Conservation (phyloP, 1,139 yeast species). For the Saccharomyces uvarum region DNA sequence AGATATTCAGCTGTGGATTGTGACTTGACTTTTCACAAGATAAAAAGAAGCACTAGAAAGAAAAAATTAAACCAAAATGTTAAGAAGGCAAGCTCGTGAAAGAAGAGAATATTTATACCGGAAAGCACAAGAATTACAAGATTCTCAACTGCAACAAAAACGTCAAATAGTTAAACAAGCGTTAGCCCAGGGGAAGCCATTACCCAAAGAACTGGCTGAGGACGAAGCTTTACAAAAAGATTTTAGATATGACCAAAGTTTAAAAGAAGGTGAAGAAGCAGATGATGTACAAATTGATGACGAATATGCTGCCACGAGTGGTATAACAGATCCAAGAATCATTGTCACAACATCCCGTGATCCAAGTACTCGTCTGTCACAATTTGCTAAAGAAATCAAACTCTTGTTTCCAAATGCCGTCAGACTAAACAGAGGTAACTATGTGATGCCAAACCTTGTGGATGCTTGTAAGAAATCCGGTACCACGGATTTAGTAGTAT, state of each 20-base stretch:
- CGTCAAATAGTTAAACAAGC: constrained; percentile 83
- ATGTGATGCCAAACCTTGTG: constrained; percentile 76
- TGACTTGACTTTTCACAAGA: not conserved
- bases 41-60: not conserved
- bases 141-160: constrained; percentile 75
- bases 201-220: constrained; percentile 84
- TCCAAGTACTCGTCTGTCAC: constrained; percentile 76
- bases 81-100: constrained; percentile 90
- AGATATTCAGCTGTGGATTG: not conserved
- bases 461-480: constrained; percentile 71
- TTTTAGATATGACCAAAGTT: constrained; percentile 58
- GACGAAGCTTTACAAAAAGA: constrained; percentile 75
- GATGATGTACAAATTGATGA: constrained; percentile 68
- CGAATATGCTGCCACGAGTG: constrained; percentile 82
- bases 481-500: constrained; percentile 72
- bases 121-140: constrained; percentile 84
- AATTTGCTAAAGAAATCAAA: constrained; percentile 87
- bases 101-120: constrained; percentile 87
- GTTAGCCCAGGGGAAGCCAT: constrained; percentile 81
- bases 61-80: constrained; percentile 35
- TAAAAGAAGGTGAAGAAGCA: constrained; percentile 38
- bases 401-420: constrained; percentile 84
- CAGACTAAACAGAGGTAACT: constrained; percentile 87
- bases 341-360: constrained; percentile 91
- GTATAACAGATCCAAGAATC: constrained; percentile 84